Percentiles rank a stretch among this genome's conserved stretches.
Conservation (phyloP, 371 early-diverging fungal species). For the Nematocida sp. region DNA sequence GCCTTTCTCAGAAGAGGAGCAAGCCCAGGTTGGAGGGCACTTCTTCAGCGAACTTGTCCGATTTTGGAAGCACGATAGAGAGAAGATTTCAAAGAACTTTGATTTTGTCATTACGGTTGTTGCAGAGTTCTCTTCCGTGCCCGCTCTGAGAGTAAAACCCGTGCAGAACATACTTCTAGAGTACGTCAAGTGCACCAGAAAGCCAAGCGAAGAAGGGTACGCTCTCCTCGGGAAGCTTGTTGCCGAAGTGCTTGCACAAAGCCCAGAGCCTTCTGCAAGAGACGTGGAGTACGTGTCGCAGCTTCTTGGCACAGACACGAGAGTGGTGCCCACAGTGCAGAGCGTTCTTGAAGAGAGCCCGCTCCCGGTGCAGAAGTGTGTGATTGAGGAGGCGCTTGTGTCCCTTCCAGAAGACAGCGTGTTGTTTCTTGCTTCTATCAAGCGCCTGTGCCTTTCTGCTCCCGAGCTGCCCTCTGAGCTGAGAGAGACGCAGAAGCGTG, state of each 20-base stretch:
- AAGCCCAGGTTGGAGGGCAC: neutral
- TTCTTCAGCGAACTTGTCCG: slow-evolving; percentile 29
- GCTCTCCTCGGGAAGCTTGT: neutral
- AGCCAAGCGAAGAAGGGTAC: neutral
- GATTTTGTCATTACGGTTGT: slow-evolving; percentile 33
- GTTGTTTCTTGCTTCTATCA: neutral
- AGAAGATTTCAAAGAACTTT: slow-evolving; percentile 49
- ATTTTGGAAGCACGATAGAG: slow-evolving; percentile 41
- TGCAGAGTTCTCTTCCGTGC: neutral
- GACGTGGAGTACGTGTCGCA: neutral
- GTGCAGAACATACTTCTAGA: neutral
- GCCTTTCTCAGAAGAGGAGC: neutral
- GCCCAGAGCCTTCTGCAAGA: neutral
- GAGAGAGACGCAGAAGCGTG: neutral
- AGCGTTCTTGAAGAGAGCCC: neutral
- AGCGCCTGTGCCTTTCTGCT: neutral
- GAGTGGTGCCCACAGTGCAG: neutral
- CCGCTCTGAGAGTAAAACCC: neutral
- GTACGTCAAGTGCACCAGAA: slow-evolving; percentile 3
- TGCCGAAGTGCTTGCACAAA: neutral
- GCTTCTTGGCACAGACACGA: neutral
- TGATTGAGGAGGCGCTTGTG: neutral
- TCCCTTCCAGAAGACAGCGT: neutral
- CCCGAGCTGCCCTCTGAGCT: neutral
- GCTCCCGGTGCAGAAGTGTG: neutral